Percentiles rank a stretch among this genome's conserved stretches.
phyloP scores from a whole-genome alignment of 2,329 filamentous ascomycete species.

The Calonectria hawksworthii region DNA sequence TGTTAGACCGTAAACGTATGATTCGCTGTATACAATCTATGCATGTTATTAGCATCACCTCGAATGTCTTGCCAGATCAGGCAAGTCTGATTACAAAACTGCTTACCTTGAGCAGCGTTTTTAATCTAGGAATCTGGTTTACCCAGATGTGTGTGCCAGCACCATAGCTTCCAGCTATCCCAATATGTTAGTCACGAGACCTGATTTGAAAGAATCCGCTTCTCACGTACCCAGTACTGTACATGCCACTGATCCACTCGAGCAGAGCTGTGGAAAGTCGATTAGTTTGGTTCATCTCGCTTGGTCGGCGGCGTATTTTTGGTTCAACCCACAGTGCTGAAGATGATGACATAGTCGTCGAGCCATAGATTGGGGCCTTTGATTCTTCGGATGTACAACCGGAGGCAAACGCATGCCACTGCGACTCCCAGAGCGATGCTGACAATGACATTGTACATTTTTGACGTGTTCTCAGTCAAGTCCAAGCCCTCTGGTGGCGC shows the following conservation, averaged over 20 bases:
- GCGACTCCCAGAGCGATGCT: conserved; percentile 16
- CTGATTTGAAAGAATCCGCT: background rate
- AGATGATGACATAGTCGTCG: conserved; percentile 25
- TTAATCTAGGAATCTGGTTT: background rate
- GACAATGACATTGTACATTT: conserved; percentile 15
- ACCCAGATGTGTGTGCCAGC: conserved; percentile 29
- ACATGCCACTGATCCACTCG: conserved; percentile 10
- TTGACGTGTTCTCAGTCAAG: background rate
- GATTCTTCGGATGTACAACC: conserved; percentile 21
- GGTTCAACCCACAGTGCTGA: conserved; percentile 22
- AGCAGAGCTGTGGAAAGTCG: background rate
- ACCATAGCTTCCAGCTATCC: conserved; percentile 15
- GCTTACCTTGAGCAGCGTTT: conserved; percentile 25
- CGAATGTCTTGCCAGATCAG: background rate
- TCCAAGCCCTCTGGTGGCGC: conserved; percentile 19
- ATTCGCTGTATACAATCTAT: conserved; percentile 20
- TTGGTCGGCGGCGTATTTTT: background rate
- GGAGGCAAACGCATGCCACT: conserved; percentile 18
- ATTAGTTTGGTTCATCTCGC: background rate
- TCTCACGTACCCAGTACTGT: conserved; percentile 7
- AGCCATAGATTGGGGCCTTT: conserved; percentile 22
- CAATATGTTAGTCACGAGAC: background rate
- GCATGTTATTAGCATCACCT: background rate
- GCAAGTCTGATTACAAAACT: background rate
- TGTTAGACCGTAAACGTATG: conserved; percentile 22